Base-by-base conservation (phyloP, 1,284 basidiomycete species). In the Apiotrichum sp. region DNA sequence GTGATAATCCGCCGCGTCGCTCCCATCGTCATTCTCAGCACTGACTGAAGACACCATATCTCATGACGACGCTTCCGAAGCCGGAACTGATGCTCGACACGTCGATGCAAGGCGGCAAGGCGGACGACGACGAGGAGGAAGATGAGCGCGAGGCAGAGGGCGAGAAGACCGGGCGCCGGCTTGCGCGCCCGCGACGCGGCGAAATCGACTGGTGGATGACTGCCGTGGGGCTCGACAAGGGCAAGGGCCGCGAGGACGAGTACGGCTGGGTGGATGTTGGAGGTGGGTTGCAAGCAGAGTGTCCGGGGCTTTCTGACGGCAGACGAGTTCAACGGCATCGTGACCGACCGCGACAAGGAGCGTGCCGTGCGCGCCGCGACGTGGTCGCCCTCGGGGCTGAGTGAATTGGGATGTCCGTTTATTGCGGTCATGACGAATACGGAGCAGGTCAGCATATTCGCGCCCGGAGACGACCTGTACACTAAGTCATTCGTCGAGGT, bases 351-450 rank as follows among this genome's bases (percentile, higher is more conserved):
- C 1, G 65, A 68, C n/a, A 65, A 61, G 32, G 67, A 69, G 29
- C 43, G 62, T 3, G 48, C 53, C 11, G 53, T 65, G 2, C 59
- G 64, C 47, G 45, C 58, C n/a, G 69, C 68, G 9, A 56, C 66
- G 0, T 75, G 73, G 73, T 72, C 70, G 5, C 70, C 73, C 0
- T 68, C 71, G 0, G 70, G 68, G 3, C 40, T 75, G 13, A 41
- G 39, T 16, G 43, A 29, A 13, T 22, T 38, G 1, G 55, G 41
- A 31, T 69, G 70, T n/a, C 69, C 63, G 31, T 44, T 73, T 4
- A 43, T 75, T 3, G 70, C 63, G 0, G 56, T 71, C 14, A 55
- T 73, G 34, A 62, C 52, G 13, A 64, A 54, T 22, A 47, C 53
- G 10, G 56, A 60, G 22, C 68, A 70, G 29, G 65, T 72, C 3